Percentiles rank a stretch among this genome's conserved stretches.
Conservation (phyloP, 2,329 filamentous ascomycete genomes). For the Lasiodiplodia citricola region DNA sequence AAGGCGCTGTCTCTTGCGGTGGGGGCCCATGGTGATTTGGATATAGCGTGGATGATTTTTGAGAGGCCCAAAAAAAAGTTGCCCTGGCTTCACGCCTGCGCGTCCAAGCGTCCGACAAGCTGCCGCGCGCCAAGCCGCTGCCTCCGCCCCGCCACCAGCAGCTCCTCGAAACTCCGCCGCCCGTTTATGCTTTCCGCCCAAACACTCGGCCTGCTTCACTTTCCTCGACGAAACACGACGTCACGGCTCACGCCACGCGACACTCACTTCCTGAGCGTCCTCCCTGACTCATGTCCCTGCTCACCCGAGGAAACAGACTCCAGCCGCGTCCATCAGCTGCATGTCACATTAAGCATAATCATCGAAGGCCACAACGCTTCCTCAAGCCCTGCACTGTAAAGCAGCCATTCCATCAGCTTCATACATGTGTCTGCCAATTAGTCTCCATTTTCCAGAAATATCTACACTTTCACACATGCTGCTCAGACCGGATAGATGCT, state of each 20-base stretch:
- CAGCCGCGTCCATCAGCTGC: neutral
- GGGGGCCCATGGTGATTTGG: slow-evolving; percentile 41
- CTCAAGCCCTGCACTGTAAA: too few relatives aligned
- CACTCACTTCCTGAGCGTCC: neutral
- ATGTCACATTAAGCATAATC: neutral
- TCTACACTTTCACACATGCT: neutral
- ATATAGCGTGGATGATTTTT: neutral
- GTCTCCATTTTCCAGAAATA: too few relatives aligned
- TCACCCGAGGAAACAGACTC: neutral
- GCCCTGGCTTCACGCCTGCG: slow-evolving; percentile 1
- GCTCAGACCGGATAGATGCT: neutral
- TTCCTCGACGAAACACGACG: neutral
- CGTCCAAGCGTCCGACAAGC: neutral
- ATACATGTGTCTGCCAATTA: too few relatives aligned
- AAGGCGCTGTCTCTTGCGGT: slow-evolving; percentile 48
- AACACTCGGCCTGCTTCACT: slow-evolving; percentile 3
- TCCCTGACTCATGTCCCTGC: neutral
- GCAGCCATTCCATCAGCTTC: too few relatives aligned
- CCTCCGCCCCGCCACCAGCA: neutral
- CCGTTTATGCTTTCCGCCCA: slow-evolving; percentile 5
- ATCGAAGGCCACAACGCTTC: too few relatives aligned
- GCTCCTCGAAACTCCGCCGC: neutral
- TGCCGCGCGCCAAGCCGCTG: neutral
- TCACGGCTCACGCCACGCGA: too few relatives aligned
- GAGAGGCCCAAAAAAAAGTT: slow-evolving; percentile 22